Evolutionary conservation across 169 alveolate genomes (phyloP).

Genomic region (Plasmodium billcollinsi): DNA sequence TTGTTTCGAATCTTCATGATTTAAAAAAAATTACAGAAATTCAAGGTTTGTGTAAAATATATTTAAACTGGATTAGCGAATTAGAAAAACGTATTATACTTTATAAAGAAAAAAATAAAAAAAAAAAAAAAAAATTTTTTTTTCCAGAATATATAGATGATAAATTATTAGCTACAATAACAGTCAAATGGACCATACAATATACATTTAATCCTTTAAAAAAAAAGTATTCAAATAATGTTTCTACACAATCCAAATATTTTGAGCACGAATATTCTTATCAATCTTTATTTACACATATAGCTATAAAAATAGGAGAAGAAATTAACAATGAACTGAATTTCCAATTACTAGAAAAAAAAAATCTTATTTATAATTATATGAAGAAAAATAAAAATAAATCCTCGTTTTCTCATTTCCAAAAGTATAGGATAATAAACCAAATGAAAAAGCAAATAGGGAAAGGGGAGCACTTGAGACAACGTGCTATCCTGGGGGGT

Average conservation of each 20-base stretch:
- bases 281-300: conserved; percentile 83
- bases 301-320: conserved; percentile 86
- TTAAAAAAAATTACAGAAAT: conserved; percentile 71
- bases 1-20: conserved; percentile 64
- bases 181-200: conserved; percentile 83
- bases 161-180: conserved; percentile 58
- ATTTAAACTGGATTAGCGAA: conserved; percentile 69
- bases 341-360: conserved; percentile 38
- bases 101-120: conserved; percentile 77
- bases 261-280: conserved; percentile 75
- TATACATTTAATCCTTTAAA: conserved; percentile 83
- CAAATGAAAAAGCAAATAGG: conserved; percentile 16
- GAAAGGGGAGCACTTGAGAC: neutral
- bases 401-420: conserved; percentile 58
- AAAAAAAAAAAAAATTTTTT: conserved; percentile 37
- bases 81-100: conserved; percentile 27
- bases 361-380: conserved; percentile 29
- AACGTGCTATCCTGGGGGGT: no score
- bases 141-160: conserved; percentile 40
- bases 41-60: conserved; percentile 68
- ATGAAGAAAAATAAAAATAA: conserved; percentile 52
- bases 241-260: conserved; percentile 78
- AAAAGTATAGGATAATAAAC: conserved; percentile 24
- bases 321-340: conserved; percentile 80
- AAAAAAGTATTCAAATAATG: conserved; percentile 77